Evolutionary conservation across 2,329 filamentous ascomycete species (phyloP), one percentile per base, ranked within the genome.

Genomic region (Bipolaris bicolor): DNA sequence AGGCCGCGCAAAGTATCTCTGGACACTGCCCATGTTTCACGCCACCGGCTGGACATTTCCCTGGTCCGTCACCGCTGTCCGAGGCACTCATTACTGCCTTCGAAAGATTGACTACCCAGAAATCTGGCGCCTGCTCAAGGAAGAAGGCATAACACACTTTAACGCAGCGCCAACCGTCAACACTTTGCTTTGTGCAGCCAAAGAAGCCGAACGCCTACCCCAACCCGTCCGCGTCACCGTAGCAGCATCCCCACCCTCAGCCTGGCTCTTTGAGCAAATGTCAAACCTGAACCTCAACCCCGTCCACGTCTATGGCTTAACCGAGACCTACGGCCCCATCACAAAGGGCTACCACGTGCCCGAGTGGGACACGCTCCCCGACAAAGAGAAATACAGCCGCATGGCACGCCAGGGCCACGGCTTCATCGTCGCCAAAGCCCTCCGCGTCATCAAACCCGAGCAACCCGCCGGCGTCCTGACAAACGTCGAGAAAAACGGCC

Each of bases 331-430:
- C 70, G 95, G 95, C 0, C 95, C 95, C 9, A 94, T 97, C 58
- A 98, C 93, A 1, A 97, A 96, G 75, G 92, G 93, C 9, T 99
- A 99, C 70, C 83, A 89, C 54, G 84, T 98, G 78, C 91, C 92
- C 0, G 82, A 85, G 29, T 99, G 95, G 95, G 87, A 95, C n/a
- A 70, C 76, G 0, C 81, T 97, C 1, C 85, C 90, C 0, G 64
- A 80, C 4, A 86, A 90, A 26, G 91, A 97, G 60, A 92, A 90
- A 75, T 99, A 93, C 71, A 85, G 86, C 62, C 89, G 86, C 68
- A 97, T 98, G 94, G 94, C 95, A 5, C 85, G 94, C 3, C 95
- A 99, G 77, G 95, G 94, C 0, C 92, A 97, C 75, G 94, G 92
- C 0, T 96, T 95, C 76, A 81, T 98, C 46, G 92, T 90, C 18